These are phyloP conservation scores for Kazachstania sp. DNA, from an alignment of 1,139 yeast genomes.

Conservation along the genomic window DNA sequence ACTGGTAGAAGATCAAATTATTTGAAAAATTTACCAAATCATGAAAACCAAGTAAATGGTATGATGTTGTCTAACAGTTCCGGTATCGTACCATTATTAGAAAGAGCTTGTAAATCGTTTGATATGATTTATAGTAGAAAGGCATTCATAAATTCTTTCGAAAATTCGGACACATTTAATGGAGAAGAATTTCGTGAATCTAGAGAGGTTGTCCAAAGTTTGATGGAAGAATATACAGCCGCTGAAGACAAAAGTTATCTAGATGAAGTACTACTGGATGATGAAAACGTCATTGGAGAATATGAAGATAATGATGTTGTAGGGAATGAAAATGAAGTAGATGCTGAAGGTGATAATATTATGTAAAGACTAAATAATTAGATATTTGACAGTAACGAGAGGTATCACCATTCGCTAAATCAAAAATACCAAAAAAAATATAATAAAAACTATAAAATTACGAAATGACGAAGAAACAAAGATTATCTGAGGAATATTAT, in stretches of 20 bases:
- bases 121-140: slow-evolving; percentile 70
- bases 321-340: slow-evolving; percentile 11
- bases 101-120: slow-evolving; percentile 63
- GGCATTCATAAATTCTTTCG: slow-evolving; percentile 81
- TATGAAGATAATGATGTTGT: neutral
- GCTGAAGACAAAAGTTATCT: slow-evolving; percentile 49
- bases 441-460: too few species aligned
- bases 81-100: slow-evolving; percentile 58
- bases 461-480: too few species aligned
- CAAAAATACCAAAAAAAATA: too few species aligned
- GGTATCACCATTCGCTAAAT: too few species aligned
- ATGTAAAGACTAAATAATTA: slow-evolving; percentile 7
- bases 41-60: slow-evolving; percentile 45
- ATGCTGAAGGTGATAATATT: slow-evolving; percentile 30
- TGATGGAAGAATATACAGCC: slow-evolving; percentile 63
- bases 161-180: slow-evolving; percentile 43
- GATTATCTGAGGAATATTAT: too few species aligned
- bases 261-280: slow-evolving; percentile 33
- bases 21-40: slow-evolving; percentile 23
- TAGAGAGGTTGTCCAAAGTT: slow-evolving; percentile 57
- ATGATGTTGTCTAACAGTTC: slow-evolving; percentile 74
- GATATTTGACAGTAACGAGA: neutral
- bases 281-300: slow-evolving; percentile 27
- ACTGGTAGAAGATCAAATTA: slow-evolving; percentile 69
- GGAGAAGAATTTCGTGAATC: slow-evolving; percentile 74